A percentile compares a stretch with the other conserved stretches of the same genome.
These are phyloP conservation scores for Periconia digitata DNA, from an alignment of 2,329 filamentous ascomycete species.

Conservation along the genomic window DNA sequence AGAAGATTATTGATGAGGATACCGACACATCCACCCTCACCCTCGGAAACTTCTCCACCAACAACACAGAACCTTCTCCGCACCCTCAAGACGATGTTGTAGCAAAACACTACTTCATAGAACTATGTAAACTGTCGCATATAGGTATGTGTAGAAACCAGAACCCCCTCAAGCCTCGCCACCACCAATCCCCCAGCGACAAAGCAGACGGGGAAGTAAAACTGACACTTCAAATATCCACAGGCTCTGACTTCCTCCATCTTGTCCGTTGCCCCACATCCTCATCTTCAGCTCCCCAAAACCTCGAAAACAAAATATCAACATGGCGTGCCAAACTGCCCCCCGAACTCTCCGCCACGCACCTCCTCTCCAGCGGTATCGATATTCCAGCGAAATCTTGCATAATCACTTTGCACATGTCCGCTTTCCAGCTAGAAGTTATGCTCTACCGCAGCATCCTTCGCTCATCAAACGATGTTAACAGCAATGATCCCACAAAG, in stretches of 20 bases:
- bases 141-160: background rate
- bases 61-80: background rate
- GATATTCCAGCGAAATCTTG: background rate
- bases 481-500: background rate
- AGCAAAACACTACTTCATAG: background rate
- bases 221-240: background rate
- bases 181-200: background rate
- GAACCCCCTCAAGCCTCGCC: background rate
- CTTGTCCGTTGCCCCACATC: background rate
- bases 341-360: background rate
- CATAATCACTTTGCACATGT: background rate
- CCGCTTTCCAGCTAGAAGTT: background rate
- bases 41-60: background rate
- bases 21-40: slow-evolving; percentile 1
- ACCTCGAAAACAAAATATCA: background rate
- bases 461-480: background rate
- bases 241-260: background rate
- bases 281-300: background rate
- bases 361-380: background rate
- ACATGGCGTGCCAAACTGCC: background rate
- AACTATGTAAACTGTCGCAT: background rate
- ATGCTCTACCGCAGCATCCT: background rate
- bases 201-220: no score
- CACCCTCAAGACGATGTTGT: background rate
- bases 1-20: background rate